Base-by-base conservation (phyloP, 2,329 filamentous ascomycete species). In the Diaporthe citriasiana region DNA sequence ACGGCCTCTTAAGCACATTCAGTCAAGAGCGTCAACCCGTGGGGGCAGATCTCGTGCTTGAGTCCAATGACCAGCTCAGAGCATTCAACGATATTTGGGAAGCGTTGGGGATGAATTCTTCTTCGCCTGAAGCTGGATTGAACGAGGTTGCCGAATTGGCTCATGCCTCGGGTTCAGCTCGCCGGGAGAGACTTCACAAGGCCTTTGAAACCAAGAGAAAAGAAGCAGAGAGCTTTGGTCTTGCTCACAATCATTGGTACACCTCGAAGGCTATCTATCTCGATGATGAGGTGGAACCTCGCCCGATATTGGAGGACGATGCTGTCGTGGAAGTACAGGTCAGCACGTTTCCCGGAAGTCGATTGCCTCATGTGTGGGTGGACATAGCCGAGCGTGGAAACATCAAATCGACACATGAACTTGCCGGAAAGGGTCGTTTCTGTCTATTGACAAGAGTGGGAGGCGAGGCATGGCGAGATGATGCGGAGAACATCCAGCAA, bases 301-400 rank as follows among this genome's bases (percentile, higher is more conserved):
- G 77, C 10, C 74, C 25, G 2, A 8, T 68, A 4, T 25, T 65
- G 3, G 27, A 71, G 19, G 75, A 80, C 38, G 83, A 88, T 75
- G 78, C 80, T 0, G 79, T 85, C 9, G 75, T 85, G 5, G 56
- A 80, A 5, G 77, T 85, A 56, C 81, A 86, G 73, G 78, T 82
- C 55, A 82, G 82, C 51, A 90, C 89, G 2, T 89, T 86, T 76
- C 89, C 89, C 1, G 89, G 89, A 8, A 83, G 84, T 33, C 82
- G 88, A 13, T 78, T 90, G 9, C 89, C 89, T 4, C 89, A 91
- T 80, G 88, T 83, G 0, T 90, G 89, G 89, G 79, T 90, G 19
- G 85, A 87, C 78, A 82, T 82, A 13, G 1, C 66, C n/a, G 76
- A 79, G 27, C 76, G 82, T 22, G 80, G 56, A 57, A 56, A 35